Base-by-base conservation (phyloP, 345 rosid species). In the Gynandropsis gynandra region DNA sequence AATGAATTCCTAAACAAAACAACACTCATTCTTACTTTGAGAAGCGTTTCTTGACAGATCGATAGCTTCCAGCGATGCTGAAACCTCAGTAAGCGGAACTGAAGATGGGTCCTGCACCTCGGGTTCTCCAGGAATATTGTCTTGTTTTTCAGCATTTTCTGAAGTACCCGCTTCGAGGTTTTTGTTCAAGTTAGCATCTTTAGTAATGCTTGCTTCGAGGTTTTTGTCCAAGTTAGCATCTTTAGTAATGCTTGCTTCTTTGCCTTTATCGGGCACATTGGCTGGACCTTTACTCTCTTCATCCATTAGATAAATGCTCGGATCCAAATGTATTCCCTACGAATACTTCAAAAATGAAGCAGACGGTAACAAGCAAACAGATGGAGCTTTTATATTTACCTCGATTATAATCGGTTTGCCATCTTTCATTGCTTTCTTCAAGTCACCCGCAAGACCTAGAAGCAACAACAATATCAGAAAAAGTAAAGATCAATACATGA, bases 401-500 rank as follows among this genome's bases (percentile, higher is more conserved):
- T 93, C 99, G 32, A 93, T 88, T 52, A 93, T 93, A 50, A 93
- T 80, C 0, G 99, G 95, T 66, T 93, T 93, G 63, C 99, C 99
- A 76, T 93, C 99, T 83, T 93, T 93, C 94, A 88, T 81, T 68
- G 99, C 99, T 72, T 93, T 93, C 81, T 85, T 93, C 71, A 93
- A 61, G 73, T 93, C 99, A 46, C 97, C 99, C 65, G 87, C 95
- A 79, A 93, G 79, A 56, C 99, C 99, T 93, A 64, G 29, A 2
- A 11, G 47, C 59, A 66, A 53, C 47, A 58, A 66, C 46, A 58
- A 58, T 21, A 17, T 14, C 19, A 33, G 47, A 16, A 58, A 3
- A 55, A 4, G 63, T 21, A 40, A 56, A 31, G 19, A 24, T 42
- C 39, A 7, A 32, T 14, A 50, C 45, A 52, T 43, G 43, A 15